Evolutionary conservation across 2,329 filamentous ascomycete species (phyloP).

Genomic region (Trichoderma koningiopsis): DNA sequence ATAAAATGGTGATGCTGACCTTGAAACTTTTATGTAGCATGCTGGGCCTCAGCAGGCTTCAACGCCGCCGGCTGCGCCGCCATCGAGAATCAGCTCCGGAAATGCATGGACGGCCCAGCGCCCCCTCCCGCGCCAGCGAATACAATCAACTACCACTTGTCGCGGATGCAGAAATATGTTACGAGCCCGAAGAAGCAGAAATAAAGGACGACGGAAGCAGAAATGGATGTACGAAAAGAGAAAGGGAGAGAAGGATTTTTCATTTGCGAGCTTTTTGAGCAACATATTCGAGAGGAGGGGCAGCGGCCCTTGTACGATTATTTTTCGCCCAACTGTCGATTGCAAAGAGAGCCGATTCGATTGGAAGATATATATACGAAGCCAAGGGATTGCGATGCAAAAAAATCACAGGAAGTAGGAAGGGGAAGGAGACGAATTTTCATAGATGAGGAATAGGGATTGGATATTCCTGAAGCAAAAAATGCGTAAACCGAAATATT

Average conservation of each 20-base stretch:
- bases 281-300: too few relatives aligned
- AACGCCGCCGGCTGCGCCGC: conserved; percentile 60
- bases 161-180: conserved; percentile 72
- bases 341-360: too few relatives aligned
- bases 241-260: neutral
- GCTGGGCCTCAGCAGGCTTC: conserved; percentile 80
- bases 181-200: conserved; percentile 49
- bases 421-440: too few relatives aligned
- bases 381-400: too few relatives aligned
- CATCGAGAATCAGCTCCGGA: conserved; percentile 62
- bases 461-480: neutral
- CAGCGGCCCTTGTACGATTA: too few relatives aligned
- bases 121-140: conserved; percentile 55
- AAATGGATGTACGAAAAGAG: neutral
- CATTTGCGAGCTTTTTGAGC: neutral
- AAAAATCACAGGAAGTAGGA: too few relatives aligned
- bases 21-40: conserved; percentile 54
- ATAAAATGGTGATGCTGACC: neutral
- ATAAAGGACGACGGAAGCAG: conserved; percentile 27
- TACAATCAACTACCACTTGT: conserved; percentile 92
- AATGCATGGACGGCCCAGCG: conserved; percentile 79
- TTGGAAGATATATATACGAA: too few relatives aligned
- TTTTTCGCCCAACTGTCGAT: too few relatives aligned
- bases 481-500: neutral
- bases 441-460: neutral